Percentiles rank a stretch among this genome's conserved stretches.
Conservation (phyloP, 257 asterid species). For the Ballota nigra region DNA sequence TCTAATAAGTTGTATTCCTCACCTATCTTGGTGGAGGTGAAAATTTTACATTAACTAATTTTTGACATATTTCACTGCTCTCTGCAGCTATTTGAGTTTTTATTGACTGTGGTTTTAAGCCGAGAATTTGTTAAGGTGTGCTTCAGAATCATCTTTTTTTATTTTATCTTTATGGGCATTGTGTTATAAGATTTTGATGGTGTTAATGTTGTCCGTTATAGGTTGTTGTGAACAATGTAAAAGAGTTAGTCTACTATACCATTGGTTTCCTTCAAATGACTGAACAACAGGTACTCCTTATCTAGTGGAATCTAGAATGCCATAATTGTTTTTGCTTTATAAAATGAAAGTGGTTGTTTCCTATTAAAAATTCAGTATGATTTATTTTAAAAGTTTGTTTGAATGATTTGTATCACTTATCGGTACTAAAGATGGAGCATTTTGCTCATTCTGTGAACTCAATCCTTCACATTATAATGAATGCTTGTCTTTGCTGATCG, state of each 20-base stretch:
- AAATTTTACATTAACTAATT: slow-evolving; percentile 7
- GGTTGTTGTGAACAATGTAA: slow-evolving; percentile 67
- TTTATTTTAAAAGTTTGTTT: no score
- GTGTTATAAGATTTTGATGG: slow-evolving; percentile 4
- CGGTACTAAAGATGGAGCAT: not conserved
- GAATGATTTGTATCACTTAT: no score
- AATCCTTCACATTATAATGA: not conserved
- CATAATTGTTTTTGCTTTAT: no score
- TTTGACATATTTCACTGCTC: slow-evolving; percentile 25
- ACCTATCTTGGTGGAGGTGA: not conserved
- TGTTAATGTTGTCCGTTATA: slow-evolving; percentile 27
- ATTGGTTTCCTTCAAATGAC: slow-evolving; percentile 92
- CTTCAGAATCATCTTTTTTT: slow-evolving; percentile 18
- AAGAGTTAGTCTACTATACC: slow-evolving; percentile 81
- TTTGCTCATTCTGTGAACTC: no score
- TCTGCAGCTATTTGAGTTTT: slow-evolving; percentile 82
- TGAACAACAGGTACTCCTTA: slow-evolving; percentile 77
- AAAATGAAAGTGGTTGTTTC: not conserved
- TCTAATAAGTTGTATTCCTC: not conserved
- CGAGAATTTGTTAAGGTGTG: slow-evolving; percentile 70
- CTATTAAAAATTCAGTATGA: no score
- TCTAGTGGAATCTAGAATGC: not conserved
- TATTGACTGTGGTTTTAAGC: slow-evolving; percentile 82
- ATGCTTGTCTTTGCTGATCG: not conserved
- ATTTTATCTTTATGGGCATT: slow-evolving; percentile 8